A percentile compares a stretch with the other conserved stretches of the same genome.
phyloP scores from a whole-genome alignment of 441 rosid genomes.

The Euphorbia celastroides region DNA sequence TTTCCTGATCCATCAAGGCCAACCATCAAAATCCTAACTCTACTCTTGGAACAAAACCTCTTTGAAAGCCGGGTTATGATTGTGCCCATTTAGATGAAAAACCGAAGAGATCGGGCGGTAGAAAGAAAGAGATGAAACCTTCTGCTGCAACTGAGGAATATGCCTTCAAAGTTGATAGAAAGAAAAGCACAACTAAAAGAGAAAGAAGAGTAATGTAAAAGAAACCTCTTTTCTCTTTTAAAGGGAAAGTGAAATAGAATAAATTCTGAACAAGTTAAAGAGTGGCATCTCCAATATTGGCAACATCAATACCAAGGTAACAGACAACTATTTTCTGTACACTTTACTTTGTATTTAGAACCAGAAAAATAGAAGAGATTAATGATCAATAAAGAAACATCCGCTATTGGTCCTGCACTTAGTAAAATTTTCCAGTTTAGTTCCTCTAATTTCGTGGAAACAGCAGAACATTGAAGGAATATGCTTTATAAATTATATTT shows the following conservation, averaged over 20 bases:
- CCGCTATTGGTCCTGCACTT: no score
- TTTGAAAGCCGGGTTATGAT: slow-evolving; percentile 41
- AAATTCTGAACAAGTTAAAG: slow-evolving; percentile 18
- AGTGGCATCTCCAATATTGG: not conserved
- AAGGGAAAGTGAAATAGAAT: slow-evolving; percentile 23
- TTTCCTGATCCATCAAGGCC: slow-evolving; percentile 82
- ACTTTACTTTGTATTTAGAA: not conserved
- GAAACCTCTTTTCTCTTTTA: slow-evolving; percentile 17
- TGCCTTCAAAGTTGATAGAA: not conserved
- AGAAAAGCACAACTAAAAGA: not conserved
- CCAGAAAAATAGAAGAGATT: not conserved
- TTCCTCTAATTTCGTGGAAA: not conserved
- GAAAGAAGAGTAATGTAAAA: not conserved
- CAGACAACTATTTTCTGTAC: not conserved
- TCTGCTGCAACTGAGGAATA: slow-evolving; percentile 6
- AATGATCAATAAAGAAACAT: no score
- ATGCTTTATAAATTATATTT: slow-evolving; percentile 6
- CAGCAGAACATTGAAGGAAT: not conserved
- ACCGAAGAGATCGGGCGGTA: not conserved
- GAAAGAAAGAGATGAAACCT: not conserved
- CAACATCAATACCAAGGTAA: not conserved
- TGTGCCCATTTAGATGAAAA: slow-evolving; percentile 35
- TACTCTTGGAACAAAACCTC: slow-evolving; percentile 35
- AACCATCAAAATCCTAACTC: slow-evolving; percentile 56
- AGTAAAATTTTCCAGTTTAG: no score